Base-by-base conservation (phyloP, 805 yeast species). In the Yamadazyma scolyti region DNA sequence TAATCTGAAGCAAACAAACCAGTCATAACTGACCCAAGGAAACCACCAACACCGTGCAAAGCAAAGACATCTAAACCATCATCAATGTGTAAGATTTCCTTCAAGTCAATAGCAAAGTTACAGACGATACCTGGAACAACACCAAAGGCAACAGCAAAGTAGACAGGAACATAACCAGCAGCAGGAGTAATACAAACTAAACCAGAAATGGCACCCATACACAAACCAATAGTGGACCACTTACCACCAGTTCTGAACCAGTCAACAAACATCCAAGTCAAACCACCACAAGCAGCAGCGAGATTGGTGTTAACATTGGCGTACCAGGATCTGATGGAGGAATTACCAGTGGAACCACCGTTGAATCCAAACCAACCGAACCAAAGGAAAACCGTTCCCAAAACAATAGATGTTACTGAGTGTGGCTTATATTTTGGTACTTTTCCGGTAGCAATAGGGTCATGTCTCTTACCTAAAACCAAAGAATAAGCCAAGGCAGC, bases 311-410 rank as follows among this genome's bases (percentile, higher is more conserved):
- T 88, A 52, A 83, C 82, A 56, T 83, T 75, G 22, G 97, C 96
- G 69, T 88, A 88, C 83, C 87, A 86, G 36, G 96, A 89, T 65
- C 97, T 82, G 56, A 93, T 79, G 40, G 90, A 65, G 21, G 96
- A 85, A 54, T 87, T 82, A 60, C 96, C 97, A 30, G 97, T 84
- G 28, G 96, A 87, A 50, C 97, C 97, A 61, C 96, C 97, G 73
- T 93, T 93, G 78, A 93, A 93, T 23, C 96, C 97, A 52, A 88
- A 88, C 98, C 98, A 93, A 21, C 97, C 98, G 50, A 93, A 88
- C 96, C 97, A 90, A 47, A 93, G 74, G 68, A 93, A 84, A 9
- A 86, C 82, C 13, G 97, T 88, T 33, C 98, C 98, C 36, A 93
- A 64, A 11, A 89, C 96, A 36, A 88, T 86, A 27, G 88, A 76